A percentile compares a stretch with the other conserved stretches of the same genome.
These are phyloP conservation scores for Pouteria glomerata DNA, from an alignment of 148 eudicot species.

Conservation along the genomic window DNA sequence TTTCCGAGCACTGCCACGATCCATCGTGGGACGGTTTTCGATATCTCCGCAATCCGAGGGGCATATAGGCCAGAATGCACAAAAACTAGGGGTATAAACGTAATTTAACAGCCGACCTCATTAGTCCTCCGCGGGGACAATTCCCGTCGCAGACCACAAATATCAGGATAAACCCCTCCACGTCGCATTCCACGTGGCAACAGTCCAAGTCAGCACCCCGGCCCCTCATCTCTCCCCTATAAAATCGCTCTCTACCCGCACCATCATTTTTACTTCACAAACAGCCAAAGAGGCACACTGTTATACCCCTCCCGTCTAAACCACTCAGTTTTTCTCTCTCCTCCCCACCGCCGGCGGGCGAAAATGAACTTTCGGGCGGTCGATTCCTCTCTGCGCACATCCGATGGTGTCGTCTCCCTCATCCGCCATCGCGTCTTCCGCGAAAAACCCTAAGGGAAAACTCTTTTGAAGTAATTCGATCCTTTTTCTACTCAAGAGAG, in stretches of 20 bases:
- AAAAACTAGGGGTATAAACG: not conserved
- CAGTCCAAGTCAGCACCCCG: conserved; percentile 7
- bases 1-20: conserved; percentile 3
- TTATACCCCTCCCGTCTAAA: too few relatives aligned
- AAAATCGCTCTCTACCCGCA: not conserved
- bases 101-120: conserved; percentile 4
- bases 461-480: conserved; percentile 16
- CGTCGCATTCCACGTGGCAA: conserved; percentile 17
- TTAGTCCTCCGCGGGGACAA: not conserved
- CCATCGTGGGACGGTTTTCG: not conserved
- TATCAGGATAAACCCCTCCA: conserved; percentile 18
- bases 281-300: not conserved
- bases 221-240: not conserved
- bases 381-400: not conserved
- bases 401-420: conserved; percentile 24
- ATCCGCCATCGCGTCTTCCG: conserved; percentile 44
- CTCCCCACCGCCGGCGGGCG: conserved; percentile 23
- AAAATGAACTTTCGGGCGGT: conserved; percentile 41
- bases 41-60: conserved; percentile 5
- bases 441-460: conserved; percentile 17
- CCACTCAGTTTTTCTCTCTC: too few relatives aligned
- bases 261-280: not conserved
- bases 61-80: not conserved
- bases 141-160: conserved; percentile 8
- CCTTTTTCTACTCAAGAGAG: conserved; percentile 7